Evolutionary conservation across 2,329 filamentous ascomycete species (phyloP).

Genomic region (Stachybotrys chlorohalonatus): DNA sequence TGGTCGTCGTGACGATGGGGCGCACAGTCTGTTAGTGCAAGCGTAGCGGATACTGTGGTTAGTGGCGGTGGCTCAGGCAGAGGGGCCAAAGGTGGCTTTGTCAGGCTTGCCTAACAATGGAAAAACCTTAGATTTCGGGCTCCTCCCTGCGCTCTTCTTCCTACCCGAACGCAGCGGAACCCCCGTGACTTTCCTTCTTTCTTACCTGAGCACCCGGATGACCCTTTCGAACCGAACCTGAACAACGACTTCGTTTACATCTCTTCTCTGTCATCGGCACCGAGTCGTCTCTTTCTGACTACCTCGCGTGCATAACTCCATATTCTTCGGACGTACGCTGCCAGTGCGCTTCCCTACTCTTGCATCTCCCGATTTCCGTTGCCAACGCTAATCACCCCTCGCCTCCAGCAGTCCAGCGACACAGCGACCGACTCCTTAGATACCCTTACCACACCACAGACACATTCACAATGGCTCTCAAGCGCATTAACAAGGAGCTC

Average conservation of each 20-base stretch:
- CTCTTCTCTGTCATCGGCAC: slow-evolving; percentile 1
- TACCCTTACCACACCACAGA: slow-evolving; percentile 11
- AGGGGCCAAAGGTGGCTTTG: background rate
- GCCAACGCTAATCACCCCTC: slow-evolving; percentile 13
- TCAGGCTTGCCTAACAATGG: slow-evolving; percentile 6
- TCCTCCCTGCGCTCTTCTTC: slow-evolving; percentile 1
- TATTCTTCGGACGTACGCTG: background rate
- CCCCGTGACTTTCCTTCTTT: slow-evolving; percentile 1
- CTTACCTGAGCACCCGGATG: slow-evolving; percentile 5
- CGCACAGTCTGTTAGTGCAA: background rate
- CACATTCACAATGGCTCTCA: slow-evolving; percentile 63
- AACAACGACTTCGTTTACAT: background rate
- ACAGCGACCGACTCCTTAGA: slow-evolving; percentile 15
- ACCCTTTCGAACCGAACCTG: slow-evolving; percentile 6
- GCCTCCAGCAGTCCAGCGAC: slow-evolving; percentile 13
- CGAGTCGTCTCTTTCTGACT: background rate
- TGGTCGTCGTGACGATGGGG: background rate
- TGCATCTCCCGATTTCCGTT: slow-evolving; percentile 7
- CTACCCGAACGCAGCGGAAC: background rate
- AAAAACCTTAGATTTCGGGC: slow-evolving; percentile 24
- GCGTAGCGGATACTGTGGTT: background rate
- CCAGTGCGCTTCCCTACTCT: slow-evolving; percentile 11
- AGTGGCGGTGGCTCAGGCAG: slow-evolving; percentile 13
- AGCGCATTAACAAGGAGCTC: slow-evolving; percentile 93
- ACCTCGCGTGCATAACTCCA: background rate